Conservation (phyloP, 2,329 filamentous ascomycete genomes). For the Graphiopsis chlorocephala region DNA sequence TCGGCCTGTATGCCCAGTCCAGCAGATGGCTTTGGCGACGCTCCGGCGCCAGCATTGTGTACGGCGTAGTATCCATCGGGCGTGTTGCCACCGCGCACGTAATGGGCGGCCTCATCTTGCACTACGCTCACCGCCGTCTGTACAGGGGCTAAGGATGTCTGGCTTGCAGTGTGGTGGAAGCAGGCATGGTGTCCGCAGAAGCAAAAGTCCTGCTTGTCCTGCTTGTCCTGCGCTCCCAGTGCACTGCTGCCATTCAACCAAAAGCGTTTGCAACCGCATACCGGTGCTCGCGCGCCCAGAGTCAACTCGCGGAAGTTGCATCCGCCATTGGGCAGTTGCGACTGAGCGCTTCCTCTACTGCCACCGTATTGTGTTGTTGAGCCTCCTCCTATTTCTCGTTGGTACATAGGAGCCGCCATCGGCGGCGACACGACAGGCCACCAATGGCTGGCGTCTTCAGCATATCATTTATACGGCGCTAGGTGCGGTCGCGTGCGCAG, state of each 20-base stretch:
- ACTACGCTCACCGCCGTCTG: conserved; percentile 18
- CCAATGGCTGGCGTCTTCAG: conserved; percentile 29
- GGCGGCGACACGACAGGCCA: conserved; percentile 30
- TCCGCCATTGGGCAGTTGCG: conserved; percentile 47
- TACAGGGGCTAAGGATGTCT: conserved; percentile 14
- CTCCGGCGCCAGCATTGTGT: conserved; percentile 11
- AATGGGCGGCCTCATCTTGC: conserved; percentile 17
- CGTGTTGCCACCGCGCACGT: conserved; percentile 7
- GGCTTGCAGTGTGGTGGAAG: conserved; percentile 43
- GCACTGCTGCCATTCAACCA: conserved; percentile 38
- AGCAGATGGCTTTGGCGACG: conserved; percentile 14
- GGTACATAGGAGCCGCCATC: conserved; percentile 30
- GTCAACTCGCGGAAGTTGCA: conserved; percentile 53
- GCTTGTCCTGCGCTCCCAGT: conserved; percentile 17
- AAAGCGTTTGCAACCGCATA: conserved; percentile 55
- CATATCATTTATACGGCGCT: conserved; percentile 27
- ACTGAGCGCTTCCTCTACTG: conserved; percentile 13
- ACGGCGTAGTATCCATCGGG: conserved; percentile 15
- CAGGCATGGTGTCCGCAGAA: conserved; percentile 58
- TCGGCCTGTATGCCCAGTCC: conserved; percentile 30
- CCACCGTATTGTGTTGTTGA: conserved; percentile 4
- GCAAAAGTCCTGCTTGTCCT: conserved; percentile 43
- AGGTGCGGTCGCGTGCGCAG: conserved; percentile 5
- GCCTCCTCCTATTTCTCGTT: conserved; percentile 11
- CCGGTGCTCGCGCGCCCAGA: conserved; percentile 40